Evolutionary conservation across 192 early-diverging fungal genomes (phyloP).

Genomic region (Coemansia sp.): DNA sequence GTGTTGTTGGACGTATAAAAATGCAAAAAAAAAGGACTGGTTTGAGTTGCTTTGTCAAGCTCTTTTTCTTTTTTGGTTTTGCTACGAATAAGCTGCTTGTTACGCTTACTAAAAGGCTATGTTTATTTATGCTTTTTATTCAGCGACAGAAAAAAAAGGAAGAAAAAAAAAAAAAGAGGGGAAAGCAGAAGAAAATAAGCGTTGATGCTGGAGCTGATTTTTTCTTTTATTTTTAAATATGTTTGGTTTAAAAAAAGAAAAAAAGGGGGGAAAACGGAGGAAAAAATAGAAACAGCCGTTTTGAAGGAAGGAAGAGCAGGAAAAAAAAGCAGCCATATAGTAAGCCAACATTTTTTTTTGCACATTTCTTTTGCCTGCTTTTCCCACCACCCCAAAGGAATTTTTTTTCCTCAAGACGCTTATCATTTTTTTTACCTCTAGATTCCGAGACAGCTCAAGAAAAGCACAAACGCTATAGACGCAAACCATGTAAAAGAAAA

Average conservation of each 20-base stretch:
- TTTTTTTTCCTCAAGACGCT: neutral
- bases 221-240: conserved; percentile 1
- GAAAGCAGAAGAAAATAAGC: conserved; percentile 2
- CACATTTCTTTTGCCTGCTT: neutral
- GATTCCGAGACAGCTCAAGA: neutral
- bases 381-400: neutral
- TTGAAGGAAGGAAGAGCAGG: neutral
- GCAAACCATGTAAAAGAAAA: neutral
- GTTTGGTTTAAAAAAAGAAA: conserved; percentile 1
- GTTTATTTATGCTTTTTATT: neutral
- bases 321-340: neutral
- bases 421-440: neutral
- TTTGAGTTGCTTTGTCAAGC: neutral
- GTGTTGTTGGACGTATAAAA: neutral
- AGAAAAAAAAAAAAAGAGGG: conserved; percentile 10
- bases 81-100: neutral
- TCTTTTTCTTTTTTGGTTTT: neutral
- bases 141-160: conserved; percentile 7
- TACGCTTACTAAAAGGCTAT: neutral
- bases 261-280: neutral
- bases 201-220: neutral
- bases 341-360: neutral
- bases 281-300: neutral
- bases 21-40: neutral
- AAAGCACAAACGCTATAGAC: neutral